Base-by-base conservation (phyloP, 805 yeast genomes). In the Candida ovalis region DNA sequence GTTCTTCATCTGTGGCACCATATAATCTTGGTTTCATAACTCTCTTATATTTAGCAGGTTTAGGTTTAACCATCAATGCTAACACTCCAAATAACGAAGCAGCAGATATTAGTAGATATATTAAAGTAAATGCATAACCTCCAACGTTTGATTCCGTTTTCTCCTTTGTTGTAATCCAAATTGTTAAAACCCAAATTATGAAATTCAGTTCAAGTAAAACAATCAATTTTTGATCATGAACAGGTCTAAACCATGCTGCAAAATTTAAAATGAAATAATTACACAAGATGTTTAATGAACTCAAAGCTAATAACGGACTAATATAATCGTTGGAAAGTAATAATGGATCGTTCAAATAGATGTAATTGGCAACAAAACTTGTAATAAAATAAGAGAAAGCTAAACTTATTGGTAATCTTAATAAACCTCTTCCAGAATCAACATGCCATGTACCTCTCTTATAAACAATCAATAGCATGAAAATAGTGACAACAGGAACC, bases 321-420 rank as follows among this genome's bases (percentile, higher is more conserved):
- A 68, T 59, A 55, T 71, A 78, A 50, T 77, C 73, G 19, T 78
- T 71, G 2, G 84, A 78, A n/a, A 80, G 62, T 15, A 81, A 57
- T 45, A 72, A 62, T 4, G 82, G 82, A 68, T 80, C 78, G 44
- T 61, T 47, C 30, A 63, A 49, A 54, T 66, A 53, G 52, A 82
- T 56, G 62, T 75, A 59, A 54, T 74, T 59, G 55, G 76, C 61
- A 12, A 71, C 60, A 41, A 67, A 54, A 30, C 57, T 56, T 0
- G 77, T 62, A 13, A 70, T 53, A 15, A 72, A 54, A 12, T 66
- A 56, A 0, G 92, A 77, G 8, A 77, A 44, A 0, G 62, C 58
- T 17, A 84, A 55, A 18, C 90, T 73, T 4, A 82, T 37, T 1
- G 96, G 91, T 30, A 83, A 73, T 55, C 90, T 75, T 19, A 78